Percentiles rank a stretch among this genome's conserved stretches.
Conservation (phyloP, 345 rosid genomes). For the Aquilaria yunnanensis region DNA sequence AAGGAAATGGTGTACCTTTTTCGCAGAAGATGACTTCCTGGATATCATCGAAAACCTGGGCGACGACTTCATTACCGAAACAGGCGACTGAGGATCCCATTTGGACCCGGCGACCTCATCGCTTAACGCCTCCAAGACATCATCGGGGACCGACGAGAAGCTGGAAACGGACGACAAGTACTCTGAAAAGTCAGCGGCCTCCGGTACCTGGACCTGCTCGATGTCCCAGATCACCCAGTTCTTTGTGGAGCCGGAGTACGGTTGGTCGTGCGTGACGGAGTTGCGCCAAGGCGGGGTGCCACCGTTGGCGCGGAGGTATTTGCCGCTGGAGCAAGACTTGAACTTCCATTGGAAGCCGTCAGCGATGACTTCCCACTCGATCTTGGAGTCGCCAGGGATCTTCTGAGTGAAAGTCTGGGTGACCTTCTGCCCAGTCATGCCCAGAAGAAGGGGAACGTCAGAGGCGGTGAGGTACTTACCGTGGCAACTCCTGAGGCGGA, state of each 20-base stretch:
- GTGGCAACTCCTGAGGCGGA: slow-evolving; percentile 50
- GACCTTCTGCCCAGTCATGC: slow-evolving; percentile 79
- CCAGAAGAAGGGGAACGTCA: slow-evolving; percentile 64
- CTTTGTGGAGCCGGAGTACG: slow-evolving; percentile 45
- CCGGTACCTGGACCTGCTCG: slow-evolving; percentile 34
- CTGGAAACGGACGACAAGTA: slow-evolving; percentile 58
- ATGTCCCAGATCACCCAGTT: slow-evolving; percentile 87
- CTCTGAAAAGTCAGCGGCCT: slow-evolving; percentile 8
- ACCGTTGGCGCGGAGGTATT: slow-evolving; percentile 70
- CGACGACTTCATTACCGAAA: slow-evolving; percentile 10
- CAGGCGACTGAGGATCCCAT: slow-evolving; percentile 32
- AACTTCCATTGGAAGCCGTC: slow-evolving; percentile 70
- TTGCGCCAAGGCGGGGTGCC: slow-evolving; percentile 94
- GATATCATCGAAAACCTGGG: too few species aligned
- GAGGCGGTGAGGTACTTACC: slow-evolving; percentile 78
- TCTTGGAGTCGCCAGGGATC: slow-evolving; percentile 34
- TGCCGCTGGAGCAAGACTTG: slow-evolving; percentile 57
- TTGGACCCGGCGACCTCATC: slow-evolving; percentile 25
- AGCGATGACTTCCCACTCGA: slow-evolving; percentile 74
- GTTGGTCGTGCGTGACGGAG: slow-evolving; percentile 82
- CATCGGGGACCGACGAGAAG: slow-evolving; percentile 28
- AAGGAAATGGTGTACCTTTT: too few species aligned
- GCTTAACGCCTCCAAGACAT: slow-evolving; percentile 34
- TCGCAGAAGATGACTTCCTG: too few species aligned
- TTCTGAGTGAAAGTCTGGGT: slow-evolving; percentile 38